These are phyloP conservation scores for Cicer chorassanicum DNA, from an alignment of 306 rosid species.

Conservation along the genomic window DNA sequence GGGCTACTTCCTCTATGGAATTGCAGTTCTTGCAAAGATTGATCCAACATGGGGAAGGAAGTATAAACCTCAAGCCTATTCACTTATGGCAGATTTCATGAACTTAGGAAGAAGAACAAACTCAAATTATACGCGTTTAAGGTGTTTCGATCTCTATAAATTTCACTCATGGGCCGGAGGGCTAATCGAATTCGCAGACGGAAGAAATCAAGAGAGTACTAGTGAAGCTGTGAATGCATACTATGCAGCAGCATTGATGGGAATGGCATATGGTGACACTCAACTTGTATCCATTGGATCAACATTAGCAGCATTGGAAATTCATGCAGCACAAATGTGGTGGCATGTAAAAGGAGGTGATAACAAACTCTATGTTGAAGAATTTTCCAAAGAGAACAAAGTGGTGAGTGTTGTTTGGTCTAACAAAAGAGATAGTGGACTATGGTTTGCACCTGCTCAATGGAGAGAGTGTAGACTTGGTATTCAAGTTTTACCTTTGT, in stretches of 20 bases:
- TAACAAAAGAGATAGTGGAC: conserved; percentile 77
- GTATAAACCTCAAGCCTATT: conserved; percentile 70
- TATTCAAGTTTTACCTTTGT: conserved; percentile 75
- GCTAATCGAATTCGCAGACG: conserved; percentile 60
- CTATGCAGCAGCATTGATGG: conserved; percentile 86
- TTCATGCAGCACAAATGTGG: conserved; percentile 81
- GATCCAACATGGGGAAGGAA: conserved; percentile 83
- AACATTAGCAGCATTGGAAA: conserved; percentile 70
- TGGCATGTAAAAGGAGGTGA: conserved; percentile 70
- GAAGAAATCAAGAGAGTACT: conserved; percentile 80
- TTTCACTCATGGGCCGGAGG: conserved; percentile 93
- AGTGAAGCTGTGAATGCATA: conserved; percentile 92
- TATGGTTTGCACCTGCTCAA: conserved; percentile 84
- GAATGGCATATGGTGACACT: conserved; percentile 78
- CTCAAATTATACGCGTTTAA: conserved; percentile 59
- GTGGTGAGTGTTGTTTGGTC: conserved; percentile 80
- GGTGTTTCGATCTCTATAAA: conserved; percentile 74
- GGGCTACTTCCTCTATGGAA: conserved; percentile 78
- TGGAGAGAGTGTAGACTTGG: conserved; percentile 87
- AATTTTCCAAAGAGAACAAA: conserved; percentile 65
- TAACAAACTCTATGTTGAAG: conserved; percentile 52
- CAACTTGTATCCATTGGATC: conserved; percentile 70
- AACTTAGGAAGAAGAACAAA: conserved; percentile 53
- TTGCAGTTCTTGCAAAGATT: conserved; percentile 83
- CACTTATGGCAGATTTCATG: conserved; percentile 70